Base-by-base conservation (phyloP, 2,329 filamentous ascomycete genomes). In the Sporothrix curviconia region DNA sequence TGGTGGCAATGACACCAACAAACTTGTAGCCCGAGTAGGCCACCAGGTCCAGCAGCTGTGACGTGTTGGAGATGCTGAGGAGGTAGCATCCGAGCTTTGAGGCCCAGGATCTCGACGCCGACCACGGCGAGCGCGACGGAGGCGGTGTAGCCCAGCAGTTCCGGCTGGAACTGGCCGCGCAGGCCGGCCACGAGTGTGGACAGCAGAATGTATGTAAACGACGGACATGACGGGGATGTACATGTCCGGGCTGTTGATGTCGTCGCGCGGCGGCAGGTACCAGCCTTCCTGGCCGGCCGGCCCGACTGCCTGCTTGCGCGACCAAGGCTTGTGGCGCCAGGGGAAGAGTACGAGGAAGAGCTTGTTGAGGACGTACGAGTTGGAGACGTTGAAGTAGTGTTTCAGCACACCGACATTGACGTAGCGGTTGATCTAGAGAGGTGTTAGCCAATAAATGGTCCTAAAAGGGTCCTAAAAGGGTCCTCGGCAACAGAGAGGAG, bases 21-120 rank as follows among this genome's bases (percentile, higher is more conserved):
- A 99, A 99, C 72, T 99, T 99, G 76, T 99, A 99, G 19, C 95
- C 95, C 2, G 89, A 92, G 74, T 99, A 99, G 5, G 95, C 95
- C 55, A 99, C 87, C 52, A 99, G 75, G 67, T 99, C 94, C 59
- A 97, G 82, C 54, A 97, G 82, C 70, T 97, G 94, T 15, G 89
- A 94, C 64, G 95, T 90, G 69, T 94, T 95, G 65, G 86, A 95
- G 72, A 99, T 97, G 74, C 84, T 91, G 52, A 99, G 75, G 56
- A 99, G 84, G 69, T 97, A 99, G 71, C 90, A 95, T 54, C 92
- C 94, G 25, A 96, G 78, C 74, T 96, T n/a, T 95, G 63, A 99
- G 76, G 37, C 89, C 84, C n/a, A 94, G 69, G 51, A 99, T 92
- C 74, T 99, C 94, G 55, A 96, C 79, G 22, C 90, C 72, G 15